These are phyloP conservation scores for Phyllostachys edulis DNA, from an alignment of 176 grass and related monocot species.

Conservation along the genomic window DNA sequence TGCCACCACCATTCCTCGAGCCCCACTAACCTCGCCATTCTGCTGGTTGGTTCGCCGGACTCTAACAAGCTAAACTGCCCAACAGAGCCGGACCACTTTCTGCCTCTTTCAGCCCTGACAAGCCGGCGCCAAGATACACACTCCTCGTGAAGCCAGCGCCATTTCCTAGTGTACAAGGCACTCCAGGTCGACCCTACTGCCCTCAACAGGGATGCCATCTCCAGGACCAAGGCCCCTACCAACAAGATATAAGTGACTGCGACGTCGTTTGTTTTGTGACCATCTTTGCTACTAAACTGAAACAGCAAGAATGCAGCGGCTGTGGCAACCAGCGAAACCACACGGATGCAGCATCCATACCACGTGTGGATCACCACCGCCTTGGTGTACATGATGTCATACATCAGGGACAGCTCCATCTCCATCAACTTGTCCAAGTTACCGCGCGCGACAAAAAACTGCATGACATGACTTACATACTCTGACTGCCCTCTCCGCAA, in stretches of 20 bases:
- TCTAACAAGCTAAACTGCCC: neutral
- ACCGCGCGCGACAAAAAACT: too few species aligned
- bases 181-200: neutral
- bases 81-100: neutral
- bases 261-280: slow-evolving; percentile 4
- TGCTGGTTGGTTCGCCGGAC: neutral
- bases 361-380: neutral
- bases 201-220: neutral
- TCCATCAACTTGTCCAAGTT: neutral
- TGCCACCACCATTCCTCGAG: neutral
- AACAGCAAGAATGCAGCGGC: neutral
- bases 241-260: slow-evolving; percentile 36
- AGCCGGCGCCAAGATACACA: neutral
- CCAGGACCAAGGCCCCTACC: slow-evolving; percentile 11
- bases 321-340: neutral
- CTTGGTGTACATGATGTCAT: slow-evolving; percentile 53
- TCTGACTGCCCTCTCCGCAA: too few species aligned
- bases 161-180: neutral
- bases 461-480: too few species aligned
- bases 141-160: neutral
- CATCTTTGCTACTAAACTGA: neutral
- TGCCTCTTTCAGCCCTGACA: neutral
- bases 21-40: neutral
- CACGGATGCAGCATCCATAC: slow-evolving; percentile 12
- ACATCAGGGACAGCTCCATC: slow-evolving; percentile 29